These are phyloP conservation scores for Talaromyces adpressus DNA, from an alignment of 495 filamentous ascomycete genomes.

Conservation along the genomic window DNA sequence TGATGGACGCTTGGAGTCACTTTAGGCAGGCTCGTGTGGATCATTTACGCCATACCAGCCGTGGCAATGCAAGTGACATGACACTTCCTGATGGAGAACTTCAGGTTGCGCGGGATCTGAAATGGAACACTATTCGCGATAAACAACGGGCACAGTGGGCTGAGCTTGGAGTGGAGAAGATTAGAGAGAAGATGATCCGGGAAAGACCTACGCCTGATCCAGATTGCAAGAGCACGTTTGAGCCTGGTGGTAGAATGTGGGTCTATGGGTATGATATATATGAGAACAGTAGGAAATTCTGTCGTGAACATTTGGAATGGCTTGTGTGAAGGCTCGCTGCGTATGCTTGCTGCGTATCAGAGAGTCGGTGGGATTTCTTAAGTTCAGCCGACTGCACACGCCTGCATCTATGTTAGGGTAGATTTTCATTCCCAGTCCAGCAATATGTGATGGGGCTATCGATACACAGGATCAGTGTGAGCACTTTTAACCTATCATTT, in stretches of 20 bases:
- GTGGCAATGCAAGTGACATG: constrained; percentile 13
- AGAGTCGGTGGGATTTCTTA: not conserved
- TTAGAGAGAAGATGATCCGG: constrained; percentile 12
- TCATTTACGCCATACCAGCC: constrained; percentile 11
- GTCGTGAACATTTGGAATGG: not conserved
- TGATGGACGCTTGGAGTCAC: constrained; percentile 11
- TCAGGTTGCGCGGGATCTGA: constrained; percentile 11
- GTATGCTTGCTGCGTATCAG: not conserved
- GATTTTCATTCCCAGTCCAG: not conserved
- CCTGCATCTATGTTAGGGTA: not conserved
- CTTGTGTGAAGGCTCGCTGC: not conserved
- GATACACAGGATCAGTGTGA: not conserved
- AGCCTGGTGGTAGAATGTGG: constrained; percentile 16
- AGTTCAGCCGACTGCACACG: not conserved
- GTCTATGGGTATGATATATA: constrained; percentile 11
- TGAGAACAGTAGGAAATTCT: not conserved
- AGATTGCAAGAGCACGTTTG: constrained; percentile 14
- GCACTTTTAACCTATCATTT: not conserved
- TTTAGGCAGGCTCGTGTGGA: constrained; percentile 14
- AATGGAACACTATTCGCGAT: constrained; percentile 12
- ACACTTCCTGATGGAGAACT: constrained; percentile 11
- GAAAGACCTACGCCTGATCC: constrained; percentile 11
- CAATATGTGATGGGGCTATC: not conserved
- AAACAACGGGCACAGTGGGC: constrained; percentile 10
- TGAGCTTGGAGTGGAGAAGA: constrained; percentile 12